Evolutionary conservation across 352 stramenopile genomes (phyloP).

Genomic region (Pilasporangium apinafurcum): DNA sequence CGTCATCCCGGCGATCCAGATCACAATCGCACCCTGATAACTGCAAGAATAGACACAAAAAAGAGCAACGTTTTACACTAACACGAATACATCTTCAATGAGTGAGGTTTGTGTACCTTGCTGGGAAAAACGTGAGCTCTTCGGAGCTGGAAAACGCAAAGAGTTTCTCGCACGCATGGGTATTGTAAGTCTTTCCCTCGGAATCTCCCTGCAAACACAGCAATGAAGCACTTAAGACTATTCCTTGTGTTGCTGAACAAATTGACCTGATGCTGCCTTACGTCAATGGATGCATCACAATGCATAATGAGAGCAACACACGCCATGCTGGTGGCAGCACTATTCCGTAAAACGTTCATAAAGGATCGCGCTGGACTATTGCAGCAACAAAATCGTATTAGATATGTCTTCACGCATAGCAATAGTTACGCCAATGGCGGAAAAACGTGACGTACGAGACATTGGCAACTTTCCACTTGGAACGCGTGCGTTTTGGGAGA

Average conservation of each 20-base stretch:
- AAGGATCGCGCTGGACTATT: constrained; percentile 64
- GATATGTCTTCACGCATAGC: not conserved
- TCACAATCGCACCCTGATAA: constrained; percentile 75
- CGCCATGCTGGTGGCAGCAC: constrained; percentile 70
- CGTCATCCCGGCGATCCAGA: constrained; percentile 76
- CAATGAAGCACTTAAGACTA: too few relatives aligned
- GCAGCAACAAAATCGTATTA: not conserved
- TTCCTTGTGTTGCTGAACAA: too few relatives aligned
- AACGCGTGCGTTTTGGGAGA: constrained; percentile 38
- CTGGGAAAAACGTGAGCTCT: constrained; percentile 48
- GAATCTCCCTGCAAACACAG: not conserved
- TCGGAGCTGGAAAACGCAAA: constrained; percentile 62
- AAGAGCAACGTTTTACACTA: too few relatives aligned
- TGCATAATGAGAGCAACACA: constrained; percentile 81
- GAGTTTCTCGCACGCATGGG: constrained; percentile 70
- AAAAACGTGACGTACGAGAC: constrained; percentile 46
- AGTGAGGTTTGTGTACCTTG: too few relatives aligned
- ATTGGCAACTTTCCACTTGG: constrained; percentile 60
- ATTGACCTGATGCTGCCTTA: too few relatives aligned
- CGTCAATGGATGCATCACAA: constrained; percentile 61
- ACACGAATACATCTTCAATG: too few relatives aligned
- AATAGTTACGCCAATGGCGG: not conserved
- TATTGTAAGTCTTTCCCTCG: constrained; percentile 50
- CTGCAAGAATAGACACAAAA: constrained; percentile 18
- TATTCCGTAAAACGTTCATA: constrained; percentile 78